phyloP scores from a whole-genome alignment of 306 rosid species.

The Argentina anserina region DNA sequence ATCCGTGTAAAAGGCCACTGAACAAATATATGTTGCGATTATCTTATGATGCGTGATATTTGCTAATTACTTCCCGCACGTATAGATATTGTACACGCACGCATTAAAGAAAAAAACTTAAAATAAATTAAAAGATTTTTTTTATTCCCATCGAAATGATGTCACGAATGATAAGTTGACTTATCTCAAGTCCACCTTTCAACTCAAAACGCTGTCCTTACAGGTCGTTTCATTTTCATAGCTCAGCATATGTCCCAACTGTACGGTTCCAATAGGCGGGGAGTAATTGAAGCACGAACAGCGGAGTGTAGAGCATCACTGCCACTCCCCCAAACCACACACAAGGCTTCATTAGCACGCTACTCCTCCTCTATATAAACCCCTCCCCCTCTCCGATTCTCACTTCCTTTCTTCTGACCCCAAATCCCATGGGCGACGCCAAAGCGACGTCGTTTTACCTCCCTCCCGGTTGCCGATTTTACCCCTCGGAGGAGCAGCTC shows the following conservation, averaged over 20 bases:
- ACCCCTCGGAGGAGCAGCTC: conserved; percentile 62
- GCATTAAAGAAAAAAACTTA: too few species aligned
- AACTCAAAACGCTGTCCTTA: neutral
- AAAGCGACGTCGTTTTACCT: conserved; percentile 27
- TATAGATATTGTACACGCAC: too few species aligned
- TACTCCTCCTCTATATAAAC: conserved; percentile 7
- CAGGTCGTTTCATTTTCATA: neutral
- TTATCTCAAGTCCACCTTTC: neutral
- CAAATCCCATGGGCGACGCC: conserved; percentile 37
- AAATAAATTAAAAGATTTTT: too few species aligned
- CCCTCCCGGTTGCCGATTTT: conserved; percentile 55
- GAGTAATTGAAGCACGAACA: conserved; percentile 1
- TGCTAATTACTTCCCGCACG: too few species aligned
- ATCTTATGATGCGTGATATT: too few species aligned
- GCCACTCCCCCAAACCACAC: neutral
- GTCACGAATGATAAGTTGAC: neutral
- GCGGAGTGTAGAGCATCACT: neutral
- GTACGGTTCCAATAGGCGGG: neutral
- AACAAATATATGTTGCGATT: too few species aligned
- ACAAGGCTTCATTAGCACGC: conserved; percentile 38
- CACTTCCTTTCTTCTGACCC: neutral
- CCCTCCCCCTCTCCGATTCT: neutral
- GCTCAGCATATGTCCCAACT: neutral
- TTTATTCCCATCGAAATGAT: too few species aligned
- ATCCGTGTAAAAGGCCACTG: too few species aligned